Base-by-base conservation (phyloP, 495 filamentous ascomycete species). In the Penicillium dipodomyicola region DNA sequence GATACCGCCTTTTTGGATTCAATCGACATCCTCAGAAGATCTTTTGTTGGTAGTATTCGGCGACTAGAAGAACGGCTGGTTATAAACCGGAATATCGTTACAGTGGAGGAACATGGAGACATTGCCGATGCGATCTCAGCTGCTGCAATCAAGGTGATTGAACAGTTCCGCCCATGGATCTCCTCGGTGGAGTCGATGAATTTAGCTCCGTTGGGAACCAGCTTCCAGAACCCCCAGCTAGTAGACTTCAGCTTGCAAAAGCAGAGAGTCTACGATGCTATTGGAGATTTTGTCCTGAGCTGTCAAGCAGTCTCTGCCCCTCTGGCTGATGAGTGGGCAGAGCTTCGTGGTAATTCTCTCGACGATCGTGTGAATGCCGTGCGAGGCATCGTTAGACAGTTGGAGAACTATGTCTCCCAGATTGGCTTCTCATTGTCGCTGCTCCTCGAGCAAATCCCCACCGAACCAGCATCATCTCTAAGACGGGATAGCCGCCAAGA, bases 271-370 rank as follows among this genome's bases (percentile, higher is more conserved):
- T 97, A 97, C 68, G 94, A 97, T 72, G 87, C 89, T 20, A 88
- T 96, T 57, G 91, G 90, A 42, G 94, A 98, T 65, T 81, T 98
- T 43, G 72, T 97, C 12, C 67, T 96, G 19, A 84, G 86, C 53
- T 96, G 91, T 67, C 93, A 97, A 69, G 84, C 85, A 8, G 86
- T 97, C 11, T 87, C 92, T 11, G 89, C 90, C 14, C 93, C 95
- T 33, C 76, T 98, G 29, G 89, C 87, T 11, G 94, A 98, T 67
- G 94, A 98, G 71, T 98, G 94, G 94, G 84, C 92, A 20, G 91
- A 95, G 62, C 75, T 89, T 12, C 84, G 92, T n/a, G 91, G 91
- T 4, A 90, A 93, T 65, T 89, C 92, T 15, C 78, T 98, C n/a
- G 93, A 96, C 58, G 90, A 92, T 57, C 84, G 93, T 37, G 67